Evolutionary conservation across 306 rosid genomes (phyloP), one percentile per base, ranked within the genome.

Genomic region (Cucurbita maxima): DNA sequence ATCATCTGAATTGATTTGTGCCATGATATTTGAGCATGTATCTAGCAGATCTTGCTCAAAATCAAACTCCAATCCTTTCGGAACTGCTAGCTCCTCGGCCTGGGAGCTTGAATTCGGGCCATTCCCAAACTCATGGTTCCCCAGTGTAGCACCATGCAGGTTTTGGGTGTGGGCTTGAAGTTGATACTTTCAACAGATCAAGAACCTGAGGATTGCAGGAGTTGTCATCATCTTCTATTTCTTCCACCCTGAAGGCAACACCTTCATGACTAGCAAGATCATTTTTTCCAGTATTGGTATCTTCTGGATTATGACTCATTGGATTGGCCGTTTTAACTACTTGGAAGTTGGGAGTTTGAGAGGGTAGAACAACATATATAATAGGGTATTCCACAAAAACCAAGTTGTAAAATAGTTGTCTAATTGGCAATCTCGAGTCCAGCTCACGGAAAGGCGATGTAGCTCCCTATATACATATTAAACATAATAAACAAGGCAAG

Each of bases 361-460:
- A 89, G 3, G 96, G 91, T 62, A 91, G 85, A 74, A 83, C 81
- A 58, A 91, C 91, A 83, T 83, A 73, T 55, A 95, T 81, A 57
- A 89, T 82, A 58, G 99, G 99, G 83, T 87, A 90, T 84, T 90
- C 98, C 88, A 94, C 78, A 66, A 94, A 75, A 63, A 77, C 82
- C 55, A 81, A 40, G 72, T 87, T 79, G 48, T 85, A 77, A 75
- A 95, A 79, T 76, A 89, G 96, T 72, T 89, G 83, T 84, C 86
- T 84, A 72, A 95, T 84, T 63, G 97, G 97, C 70, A 76, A 81
- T 19, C 81, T 82, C 75, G 79, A n/a, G 67, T 88, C 91, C 76
- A 95, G 77, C 79, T 88, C 92, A 78, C 82, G 81, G 73, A 86
- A 94, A 20, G 90, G 86, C 75, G 92, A 87, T 59, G 34, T 83